Evolutionary conservation across 176 grass and related monocot genomes (phyloP), one percentile per base, ranked within the genome.

Genomic region (Rhynchospora tenuis): DNA sequence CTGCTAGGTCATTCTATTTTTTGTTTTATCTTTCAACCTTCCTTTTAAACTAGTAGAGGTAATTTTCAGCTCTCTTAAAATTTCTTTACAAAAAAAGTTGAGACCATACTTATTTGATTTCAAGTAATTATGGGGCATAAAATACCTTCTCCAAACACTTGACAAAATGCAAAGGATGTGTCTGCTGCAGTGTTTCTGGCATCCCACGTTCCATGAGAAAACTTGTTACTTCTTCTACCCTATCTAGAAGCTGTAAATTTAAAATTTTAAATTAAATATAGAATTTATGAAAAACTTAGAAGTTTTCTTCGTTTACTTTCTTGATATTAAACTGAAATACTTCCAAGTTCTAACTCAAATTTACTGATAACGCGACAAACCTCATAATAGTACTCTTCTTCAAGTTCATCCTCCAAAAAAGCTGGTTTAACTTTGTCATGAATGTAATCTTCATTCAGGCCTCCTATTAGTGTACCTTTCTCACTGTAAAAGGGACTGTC

Each of bases 151-250:
- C 86, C 85, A 99, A 88, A 93, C 89, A 95, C 67, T 93, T 95
- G 8, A 87, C 74, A 87, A 99, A 99, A 83, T 99, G 94, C 70
- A 95, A 69, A n/a, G 96, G 96, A 92, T 99, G 96, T 86, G 86
- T 93, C 61, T 79, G 77, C 11, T 64, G 86, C 86, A 99, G 73
- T 0, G 93, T 99, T 86, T 85, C 65, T 74, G 96, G 96, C 96
- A 99, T 95, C 38, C 96, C 96, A 92, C 93, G 91, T 63, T 94
- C 79, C 89, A 99, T 99, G 86, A 99, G 92, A 90, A 86, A 84
- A 87, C 94, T 89, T 60, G 84, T 95, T 93, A 98, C 78, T 87
- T 95, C 91, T 93, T 94, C 83, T 86, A 93, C 91, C 61, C 86
- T 90, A 85, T 93, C 89, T 80, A 28, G 56, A 81, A 92, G 87